Base-by-base conservation (phyloP, 140 eudicot genomes). In the Cichorium intybus region DNA sequence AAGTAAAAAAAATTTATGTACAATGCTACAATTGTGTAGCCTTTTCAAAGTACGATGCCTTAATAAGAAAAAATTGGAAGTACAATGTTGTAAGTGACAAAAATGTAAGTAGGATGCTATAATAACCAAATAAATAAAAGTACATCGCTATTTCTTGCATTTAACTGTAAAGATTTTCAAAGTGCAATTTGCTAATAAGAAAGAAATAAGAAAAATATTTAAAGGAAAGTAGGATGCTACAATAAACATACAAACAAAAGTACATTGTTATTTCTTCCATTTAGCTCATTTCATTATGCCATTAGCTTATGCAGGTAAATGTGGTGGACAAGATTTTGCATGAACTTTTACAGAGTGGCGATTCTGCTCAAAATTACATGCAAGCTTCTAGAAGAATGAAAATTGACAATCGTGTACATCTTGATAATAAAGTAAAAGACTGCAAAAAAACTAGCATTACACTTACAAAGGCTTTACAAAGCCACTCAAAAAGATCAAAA, bases 311-410 rank as follows among this genome's bases (percentile, higher is more conserved):
- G 78, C 86, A 87, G 97, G 71, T 62, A 48, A 60, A 57, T 63
- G 64, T 71, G 35, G 80, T 78, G 11, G 84, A 88, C 73, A 57
- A 64, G 46, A 66, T 92, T 56, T 62, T 92, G 73, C 89, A 87
- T 54, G 89, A 88, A 63, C 85, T 87, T 71, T 65, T 85, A 34
- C 96, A 81, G 68, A 85, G 77, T 35, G 95, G 98, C 6, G 98
- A 92, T 71, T 73, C 86, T 35, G 89, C 95, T 54, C 86, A 81
- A 65, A 87, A 84, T 68, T 82, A 80, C 73, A 70, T 67, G 48
- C 96, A 88, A 52, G 98, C 89, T 51, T 85, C 89, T 24, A 83
- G 77, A 62, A 75, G 71, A 67, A 69, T 74, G 76, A 88, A 92
- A 77, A 60, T 81, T 41, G 95, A 88, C 64, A 73, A 85, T 51